These are phyloP conservation scores for Picocystis salinarum DNA, from an alignment of 139 green algal species.

Conservation along the genomic window DNA sequence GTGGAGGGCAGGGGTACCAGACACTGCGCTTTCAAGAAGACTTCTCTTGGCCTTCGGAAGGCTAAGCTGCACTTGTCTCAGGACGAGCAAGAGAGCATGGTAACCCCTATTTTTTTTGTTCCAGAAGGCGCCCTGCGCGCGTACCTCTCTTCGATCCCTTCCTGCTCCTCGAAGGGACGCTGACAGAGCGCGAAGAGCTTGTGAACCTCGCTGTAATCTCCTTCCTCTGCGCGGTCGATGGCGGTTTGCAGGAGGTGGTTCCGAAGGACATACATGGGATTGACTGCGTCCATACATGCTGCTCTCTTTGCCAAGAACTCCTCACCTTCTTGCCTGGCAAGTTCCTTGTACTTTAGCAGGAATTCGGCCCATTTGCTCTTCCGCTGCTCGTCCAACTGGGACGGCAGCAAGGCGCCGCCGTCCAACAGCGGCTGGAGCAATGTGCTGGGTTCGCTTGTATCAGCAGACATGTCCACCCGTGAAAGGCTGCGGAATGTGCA, in stretches of 20 bases:
- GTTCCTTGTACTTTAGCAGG: conserved; percentile 16
- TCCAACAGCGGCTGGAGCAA: not conserved
- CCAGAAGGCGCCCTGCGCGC: conserved; percentile 8
- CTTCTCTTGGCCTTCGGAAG: no score
- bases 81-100: no score
- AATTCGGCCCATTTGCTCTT: not conserved
- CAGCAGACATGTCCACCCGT: no score
- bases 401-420: not conserved
- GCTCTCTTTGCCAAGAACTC: conserved; percentile 9
- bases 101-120: no score
- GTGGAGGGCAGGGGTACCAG: no score
- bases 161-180: conserved; percentile 17
- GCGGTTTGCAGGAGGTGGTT: conserved; percentile 34
- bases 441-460: no score
- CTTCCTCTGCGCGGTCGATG: conserved; percentile 24
- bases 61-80: no score
- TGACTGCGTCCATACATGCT: conserved; percentile 22
- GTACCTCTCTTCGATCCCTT: conserved; percentile 8
- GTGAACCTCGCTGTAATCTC: conserved; percentile 19
- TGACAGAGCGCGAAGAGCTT: conserved; percentile 9
- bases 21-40: no score
- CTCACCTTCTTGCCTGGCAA: conserved; percentile 1
- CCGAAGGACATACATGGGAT: conserved; percentile 33
- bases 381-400: not conserved
- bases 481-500: no score